phyloP scores from a whole-genome alignment of 441 rosid species.

The Dalechampia spathulata region DNA sequence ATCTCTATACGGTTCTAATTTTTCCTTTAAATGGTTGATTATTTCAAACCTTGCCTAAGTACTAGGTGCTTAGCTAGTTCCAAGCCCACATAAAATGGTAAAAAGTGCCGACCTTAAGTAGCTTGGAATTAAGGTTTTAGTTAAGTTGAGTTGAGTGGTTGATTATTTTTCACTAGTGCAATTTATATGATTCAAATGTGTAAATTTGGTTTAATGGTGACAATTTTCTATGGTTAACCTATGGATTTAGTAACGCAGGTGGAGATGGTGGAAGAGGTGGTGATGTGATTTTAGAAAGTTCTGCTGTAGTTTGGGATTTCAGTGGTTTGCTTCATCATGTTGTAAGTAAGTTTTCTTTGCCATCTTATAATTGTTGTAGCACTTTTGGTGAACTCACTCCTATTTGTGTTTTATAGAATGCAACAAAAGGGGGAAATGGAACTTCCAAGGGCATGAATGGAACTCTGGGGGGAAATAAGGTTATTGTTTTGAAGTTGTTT shows the following conservation, averaged over 20 bases:
- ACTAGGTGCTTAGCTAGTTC: no score
- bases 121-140: no score
- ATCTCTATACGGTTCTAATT: no score
- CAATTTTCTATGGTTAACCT: constrained; percentile 5
- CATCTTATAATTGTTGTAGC: background rate
- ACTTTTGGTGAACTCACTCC: background rate
- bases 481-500: no score
- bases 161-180: no score
- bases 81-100: no score
- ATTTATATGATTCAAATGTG: background rate
- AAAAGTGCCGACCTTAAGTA: no score
- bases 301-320: constrained; percentile 77
- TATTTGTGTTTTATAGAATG: constrained; percentile 39
- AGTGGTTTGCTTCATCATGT: constrained; percentile 68
- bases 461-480: constrained; percentile 80
- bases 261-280: constrained; percentile 95
- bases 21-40: no score
- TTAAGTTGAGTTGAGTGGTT: no score
- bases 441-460: constrained; percentile 76
- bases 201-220: background rate
- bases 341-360: constrained; percentile 38
- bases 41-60: no score
- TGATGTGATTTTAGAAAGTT: constrained; percentile 77
- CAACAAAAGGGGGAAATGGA: constrained; percentile 67
- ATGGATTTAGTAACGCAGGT: constrained; percentile 37